Evolutionary conservation across 1,139 yeast genomes (phyloP), one percentile per base, ranked within the genome.

Genomic region (Candida pseudoviswanathii): DNA sequence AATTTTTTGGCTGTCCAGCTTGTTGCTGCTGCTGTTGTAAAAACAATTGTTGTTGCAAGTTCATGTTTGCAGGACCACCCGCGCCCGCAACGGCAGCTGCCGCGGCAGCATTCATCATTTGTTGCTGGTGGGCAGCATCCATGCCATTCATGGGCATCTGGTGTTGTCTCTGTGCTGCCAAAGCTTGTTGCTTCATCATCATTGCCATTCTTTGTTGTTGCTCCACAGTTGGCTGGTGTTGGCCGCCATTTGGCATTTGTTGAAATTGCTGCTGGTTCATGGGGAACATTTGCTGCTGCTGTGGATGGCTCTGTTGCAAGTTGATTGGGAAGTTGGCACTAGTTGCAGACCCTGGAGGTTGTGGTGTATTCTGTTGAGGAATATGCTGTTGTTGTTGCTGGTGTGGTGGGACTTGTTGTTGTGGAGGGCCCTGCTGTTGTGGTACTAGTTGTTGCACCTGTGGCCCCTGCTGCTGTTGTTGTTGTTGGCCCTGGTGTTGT

Each of bases 1-100:
- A 69, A 52, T 70, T 69, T 48, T 67, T 72, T 30, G 64, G 62
- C 48, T 60, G 68, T 22, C 59, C 63, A 33, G 57, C 59, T 37
- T 58, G 59, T 36, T 45, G 51, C 48, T 45, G 51, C 48, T 57
- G 55, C 46, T 51, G 67, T 48, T 53, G 55, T 50, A 65, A 50
- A 49, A 56, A 64, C 55, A 64, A 49, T 48, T 66, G 70, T 46
- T 64, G 71, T 49, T 63, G 70, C 36, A 60, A 47, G 33, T 55
- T 57, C 48, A 58, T 45, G 41, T 54, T 58, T 8, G 44, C 43
- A 11, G 50, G 47, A 5, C 42, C 46, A 29, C 39, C 41, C 46
- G 52, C 54, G 41, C 53, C 51, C 8, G 55, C 43, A 30, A 33
- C 44, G 1, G 41, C 41, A 7, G 27, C 37, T 1, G 36, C 54